phyloP scores from a whole-genome alignment of 148 eudicot species.

The Gaultheria prostrata region DNA sequence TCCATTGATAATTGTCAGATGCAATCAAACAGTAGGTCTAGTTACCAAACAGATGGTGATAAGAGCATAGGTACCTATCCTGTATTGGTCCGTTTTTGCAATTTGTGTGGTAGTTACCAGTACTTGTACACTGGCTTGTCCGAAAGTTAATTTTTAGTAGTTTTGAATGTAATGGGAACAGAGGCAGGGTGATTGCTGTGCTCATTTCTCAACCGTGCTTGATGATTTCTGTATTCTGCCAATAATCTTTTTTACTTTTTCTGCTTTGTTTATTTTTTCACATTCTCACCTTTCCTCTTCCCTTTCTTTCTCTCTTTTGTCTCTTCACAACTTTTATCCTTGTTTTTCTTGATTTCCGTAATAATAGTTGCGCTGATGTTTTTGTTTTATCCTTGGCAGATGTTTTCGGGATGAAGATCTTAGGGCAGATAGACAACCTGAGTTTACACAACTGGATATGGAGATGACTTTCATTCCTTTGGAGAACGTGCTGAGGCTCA shows the following conservation, averaged over 20 bases:
- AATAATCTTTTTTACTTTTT: background rate
- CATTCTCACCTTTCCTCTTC: background rate
- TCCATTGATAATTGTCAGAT: background rate
- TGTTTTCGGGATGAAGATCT: slow-evolving; percentile 98
- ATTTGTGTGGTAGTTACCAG: background rate
- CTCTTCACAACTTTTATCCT: background rate
- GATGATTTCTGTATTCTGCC: slow-evolving; percentile 6
- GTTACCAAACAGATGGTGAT: background rate
- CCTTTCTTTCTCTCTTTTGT: background rate
- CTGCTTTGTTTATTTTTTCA: background rate
- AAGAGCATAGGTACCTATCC: background rate
- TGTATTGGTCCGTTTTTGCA: background rate
- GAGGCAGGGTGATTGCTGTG: slow-evolving; percentile 4
- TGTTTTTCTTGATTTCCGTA: background rate
- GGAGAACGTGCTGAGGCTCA: slow-evolving; percentile 88
- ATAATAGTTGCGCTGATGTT: background rate
- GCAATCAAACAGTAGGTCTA: background rate
- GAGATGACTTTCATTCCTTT: slow-evolving; percentile 92
- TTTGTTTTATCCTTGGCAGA: slow-evolving; percentile 35
- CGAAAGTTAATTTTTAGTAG: too few relatives aligned
- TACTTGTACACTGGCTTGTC: background rate
- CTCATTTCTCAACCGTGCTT: background rate
- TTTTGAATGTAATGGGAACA: too few relatives aligned
- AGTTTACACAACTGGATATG: slow-evolving; percentile 93
- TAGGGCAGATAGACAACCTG: slow-evolving; percentile 98